Evolutionary conservation across 345 rosid species (phyloP).

Genomic region (Camelina laxa): DNA sequence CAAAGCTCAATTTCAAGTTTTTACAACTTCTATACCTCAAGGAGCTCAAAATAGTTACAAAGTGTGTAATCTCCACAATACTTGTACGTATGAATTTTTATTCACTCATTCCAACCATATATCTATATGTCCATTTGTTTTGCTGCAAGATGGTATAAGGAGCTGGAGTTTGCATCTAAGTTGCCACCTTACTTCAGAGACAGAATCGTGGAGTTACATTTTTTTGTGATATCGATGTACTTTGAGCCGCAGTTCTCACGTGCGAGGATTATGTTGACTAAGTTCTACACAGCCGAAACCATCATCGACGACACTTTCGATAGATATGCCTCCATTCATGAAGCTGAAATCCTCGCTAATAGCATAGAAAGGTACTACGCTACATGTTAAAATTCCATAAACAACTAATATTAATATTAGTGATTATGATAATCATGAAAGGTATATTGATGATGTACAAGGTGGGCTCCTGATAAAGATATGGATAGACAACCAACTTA

Average conservation of each 20-base stretch:
- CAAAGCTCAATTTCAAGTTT: constrained; percentile 30
- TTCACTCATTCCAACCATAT: neutral
- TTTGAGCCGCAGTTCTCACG: constrained; percentile 19
- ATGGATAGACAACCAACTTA: constrained; percentile 14
- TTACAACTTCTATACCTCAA: constrained; percentile 1
- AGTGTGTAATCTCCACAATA: constrained; percentile 11
- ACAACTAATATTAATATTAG: neutral
- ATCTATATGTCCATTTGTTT: neutral
- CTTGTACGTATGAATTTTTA: neutral
- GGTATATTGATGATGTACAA: neutral
- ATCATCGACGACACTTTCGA: constrained; percentile 30
- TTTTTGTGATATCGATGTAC: neutral
- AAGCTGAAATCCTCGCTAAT: constrained; percentile 7
- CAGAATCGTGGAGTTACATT: constrained; percentile 1
- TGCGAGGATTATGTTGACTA: constrained; percentile 22
- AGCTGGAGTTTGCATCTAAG: constrained; percentile 8
- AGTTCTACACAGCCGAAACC: neutral
- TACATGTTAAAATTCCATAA: neutral
- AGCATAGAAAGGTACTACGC: constrained; percentile 21
- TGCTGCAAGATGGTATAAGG: constrained; percentile 35
- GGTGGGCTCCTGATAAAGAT: constrained; percentile 23
- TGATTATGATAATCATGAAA: neutral
- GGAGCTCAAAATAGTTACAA: constrained; percentile 19
- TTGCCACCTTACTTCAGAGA: constrained; percentile 35
- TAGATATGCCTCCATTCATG: constrained; percentile 31